A percentile compares a stretch with the other conserved stretches of the same genome.
phyloP scores from a whole-genome alignment of 2,329 filamentous ascomycete genomes.

The Phyllosticta citribraziliensis region DNA sequence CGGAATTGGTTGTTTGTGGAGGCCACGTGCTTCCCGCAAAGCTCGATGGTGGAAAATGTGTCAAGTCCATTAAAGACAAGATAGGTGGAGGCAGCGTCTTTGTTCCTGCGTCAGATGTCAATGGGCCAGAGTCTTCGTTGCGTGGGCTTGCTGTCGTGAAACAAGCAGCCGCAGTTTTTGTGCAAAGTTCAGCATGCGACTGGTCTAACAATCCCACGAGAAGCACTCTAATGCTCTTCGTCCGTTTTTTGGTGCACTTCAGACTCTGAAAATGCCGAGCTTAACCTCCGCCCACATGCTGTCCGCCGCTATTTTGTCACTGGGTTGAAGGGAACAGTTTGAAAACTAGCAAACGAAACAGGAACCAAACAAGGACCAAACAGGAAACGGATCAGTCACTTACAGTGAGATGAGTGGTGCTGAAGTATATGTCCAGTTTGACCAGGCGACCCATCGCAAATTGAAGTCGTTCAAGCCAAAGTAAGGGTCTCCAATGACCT shows the following conservation, averaged over 20 bases:
- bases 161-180: background rate
- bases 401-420: conserved; percentile 24
- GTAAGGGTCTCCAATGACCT: conserved; percentile 45
- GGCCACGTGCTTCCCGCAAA: conserved; percentile 46
- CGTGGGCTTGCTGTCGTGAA: background rate
- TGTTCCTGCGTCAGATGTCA: conserved; percentile 10
- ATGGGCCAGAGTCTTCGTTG: background rate
- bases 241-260: no score
- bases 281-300: no score
- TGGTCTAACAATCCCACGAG: no score
- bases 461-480: conserved; percentile 51
- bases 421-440: conserved; percentile 54
- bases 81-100: conserved; percentile 36
- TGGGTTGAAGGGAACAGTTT: background rate
- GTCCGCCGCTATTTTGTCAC: no score
- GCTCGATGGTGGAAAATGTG: conserved; percentile 47
- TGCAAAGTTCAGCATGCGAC: no score
- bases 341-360: background rate
- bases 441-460: conserved; percentile 47
- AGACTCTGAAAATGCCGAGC: no score
- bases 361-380: background rate
- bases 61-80: conserved; percentile 54
- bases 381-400: background rate
- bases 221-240: no score
- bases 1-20: conserved; percentile 54